Conservation (phyloP, 2,329 filamentous ascomycete species). For the Aspergillus felis region DNA sequence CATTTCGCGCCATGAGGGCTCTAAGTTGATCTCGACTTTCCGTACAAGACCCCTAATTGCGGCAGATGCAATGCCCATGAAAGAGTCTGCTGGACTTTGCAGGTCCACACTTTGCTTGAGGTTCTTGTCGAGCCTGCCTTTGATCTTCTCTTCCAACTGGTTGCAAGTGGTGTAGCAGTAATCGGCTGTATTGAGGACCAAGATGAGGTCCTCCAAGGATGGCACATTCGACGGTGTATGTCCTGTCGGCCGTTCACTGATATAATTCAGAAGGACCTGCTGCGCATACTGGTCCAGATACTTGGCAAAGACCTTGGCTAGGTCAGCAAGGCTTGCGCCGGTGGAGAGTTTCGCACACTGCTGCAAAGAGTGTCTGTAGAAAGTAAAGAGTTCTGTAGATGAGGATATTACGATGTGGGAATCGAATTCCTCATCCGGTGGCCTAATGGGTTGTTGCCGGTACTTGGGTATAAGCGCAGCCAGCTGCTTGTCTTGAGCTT, state of each 20-base stretch:
- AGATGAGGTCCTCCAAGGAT: slow-evolving; percentile 68
- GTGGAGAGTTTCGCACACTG: slow-evolving; percentile 97
- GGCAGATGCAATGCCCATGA: slow-evolving; percentile 89
- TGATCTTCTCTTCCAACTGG: slow-evolving; percentile 92
- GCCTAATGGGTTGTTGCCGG: slow-evolving; percentile 72
- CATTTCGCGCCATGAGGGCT: slow-evolving; percentile 94
- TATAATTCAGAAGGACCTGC: slow-evolving; percentile 75
- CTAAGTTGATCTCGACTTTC: slow-evolving; percentile 75
- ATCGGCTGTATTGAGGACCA: slow-evolving; percentile 93
- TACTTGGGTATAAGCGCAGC: slow-evolving; percentile 83
- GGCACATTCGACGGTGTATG: slow-evolving; percentile 51
- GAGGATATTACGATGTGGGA: slow-evolving; percentile 85
- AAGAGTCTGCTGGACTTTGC: slow-evolving; percentile 88
- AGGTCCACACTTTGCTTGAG: slow-evolving; percentile 75
- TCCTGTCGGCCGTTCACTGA: slow-evolving; percentile 56
- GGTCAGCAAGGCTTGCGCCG: slow-evolving; percentile 76
- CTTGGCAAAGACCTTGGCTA: slow-evolving; percentile 81
- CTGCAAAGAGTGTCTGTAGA: slow-evolving; percentile 86
- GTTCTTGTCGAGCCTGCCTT: slow-evolving; percentile 78
- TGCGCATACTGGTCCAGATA: slow-evolving; percentile 96
- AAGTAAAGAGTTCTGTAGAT: slow-evolving; percentile 94
- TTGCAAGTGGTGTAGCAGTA: slow-evolving; percentile 94
- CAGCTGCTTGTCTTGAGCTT: slow-evolving; percentile 87
- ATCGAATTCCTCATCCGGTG: slow-evolving; percentile 86
- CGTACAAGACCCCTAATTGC: slow-evolving; percentile 80